phyloP scores from a whole-genome alignment of 2,329 filamentous ascomycete species.

The Bipolaris zeicola region DNA sequence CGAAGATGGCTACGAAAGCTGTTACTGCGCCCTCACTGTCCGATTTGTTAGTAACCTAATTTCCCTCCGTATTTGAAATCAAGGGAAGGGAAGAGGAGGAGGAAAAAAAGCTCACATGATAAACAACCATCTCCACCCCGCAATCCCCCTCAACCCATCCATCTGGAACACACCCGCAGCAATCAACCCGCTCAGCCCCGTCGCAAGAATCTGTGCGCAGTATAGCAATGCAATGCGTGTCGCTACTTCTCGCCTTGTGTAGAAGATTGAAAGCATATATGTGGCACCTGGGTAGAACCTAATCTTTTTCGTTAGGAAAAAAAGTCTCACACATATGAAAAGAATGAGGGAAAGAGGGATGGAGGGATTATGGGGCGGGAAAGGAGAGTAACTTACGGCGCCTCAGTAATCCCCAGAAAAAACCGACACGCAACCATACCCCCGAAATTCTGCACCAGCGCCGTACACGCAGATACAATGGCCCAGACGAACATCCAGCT shows the following conservation, averaged over 20 bases:
- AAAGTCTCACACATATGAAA: too few relatives aligned
- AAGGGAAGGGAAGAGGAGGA: not conserved
- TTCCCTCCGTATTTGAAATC: too few relatives aligned
- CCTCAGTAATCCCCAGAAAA: conserved; percentile 39
- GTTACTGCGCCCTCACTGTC: conserved; percentile 36
- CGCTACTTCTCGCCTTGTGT: conserved; percentile 60
- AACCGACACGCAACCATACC: conserved; percentile 42
- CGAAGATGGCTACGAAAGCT: conserved; percentile 34
- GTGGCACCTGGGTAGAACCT: conserved; percentile 65
- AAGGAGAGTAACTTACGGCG: not conserved
- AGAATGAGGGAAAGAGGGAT: too few relatives aligned
- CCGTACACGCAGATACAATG: conserved; percentile 41
- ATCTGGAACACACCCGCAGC: conserved; percentile 48
- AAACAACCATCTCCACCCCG: conserved; percentile 48
- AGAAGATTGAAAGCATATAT: conserved; percentile 68
- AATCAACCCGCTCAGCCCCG: conserved; percentile 54
- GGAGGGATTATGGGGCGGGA: too few relatives aligned
- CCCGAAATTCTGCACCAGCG: conserved; percentile 40
- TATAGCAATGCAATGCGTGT: conserved; percentile 47
- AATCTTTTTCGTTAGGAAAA: too few relatives aligned
- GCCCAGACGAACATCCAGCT: conserved; percentile 48
- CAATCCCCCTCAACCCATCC: conserved; percentile 35
- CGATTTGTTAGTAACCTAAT: not conserved
- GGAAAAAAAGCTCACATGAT: conserved; percentile 42
- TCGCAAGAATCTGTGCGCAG: conserved; percentile 49